These are phyloP conservation scores for Aschersonia sp. DNA, from an alignment of 2,329 filamentous ascomycete genomes.

Conservation along the genomic window DNA sequence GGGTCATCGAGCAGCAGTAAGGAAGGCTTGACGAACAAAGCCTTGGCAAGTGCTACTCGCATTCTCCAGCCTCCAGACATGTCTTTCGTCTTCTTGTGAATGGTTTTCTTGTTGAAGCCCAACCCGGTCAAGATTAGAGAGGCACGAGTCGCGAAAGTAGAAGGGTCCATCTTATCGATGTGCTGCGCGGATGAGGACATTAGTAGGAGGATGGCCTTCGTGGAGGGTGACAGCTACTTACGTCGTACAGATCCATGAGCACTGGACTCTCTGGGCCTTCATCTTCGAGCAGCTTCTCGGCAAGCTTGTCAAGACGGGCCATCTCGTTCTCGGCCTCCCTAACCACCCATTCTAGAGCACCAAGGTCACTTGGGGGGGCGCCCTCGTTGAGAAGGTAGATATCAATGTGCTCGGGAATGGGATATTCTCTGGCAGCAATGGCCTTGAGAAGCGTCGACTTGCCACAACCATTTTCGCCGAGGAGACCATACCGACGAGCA, in stretches of 20 bases:
- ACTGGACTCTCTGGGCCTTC: conserved; percentile 84
- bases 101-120: conserved; percentile 96
- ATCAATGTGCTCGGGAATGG: conserved; percentile 90
- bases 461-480: conserved; percentile 98
- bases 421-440: conserved; percentile 85
- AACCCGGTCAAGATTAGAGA: conserved; percentile 96
- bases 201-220: conserved; percentile 7
- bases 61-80: conserved; percentile 99
- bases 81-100: conserved; percentile 99
- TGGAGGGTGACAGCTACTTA: conserved; percentile 27
- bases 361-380: conserved; percentile 74
- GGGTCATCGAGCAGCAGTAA: conserved; percentile 94
- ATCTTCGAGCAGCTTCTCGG: conserved; percentile 81
- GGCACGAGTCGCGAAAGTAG: conserved; percentile 88
- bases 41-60: conserved; percentile 95
- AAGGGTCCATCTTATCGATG: conserved; percentile 97
- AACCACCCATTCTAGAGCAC: conserved; percentile 95
- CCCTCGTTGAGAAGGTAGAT: conserved; percentile 98
- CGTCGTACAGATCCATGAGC: conserved; percentile 90
- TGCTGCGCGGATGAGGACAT: conserved; percentile 39
- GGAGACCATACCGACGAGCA: conserved; percentile 80
- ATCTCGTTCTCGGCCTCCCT: conserved; percentile 87
- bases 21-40: conserved; percentile 95
- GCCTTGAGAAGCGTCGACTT: conserved; percentile 97
- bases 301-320: conserved; percentile 73